Conservation (phyloP, 352 stramenopile species). For the Halophytophthora polymorphica region DNA sequence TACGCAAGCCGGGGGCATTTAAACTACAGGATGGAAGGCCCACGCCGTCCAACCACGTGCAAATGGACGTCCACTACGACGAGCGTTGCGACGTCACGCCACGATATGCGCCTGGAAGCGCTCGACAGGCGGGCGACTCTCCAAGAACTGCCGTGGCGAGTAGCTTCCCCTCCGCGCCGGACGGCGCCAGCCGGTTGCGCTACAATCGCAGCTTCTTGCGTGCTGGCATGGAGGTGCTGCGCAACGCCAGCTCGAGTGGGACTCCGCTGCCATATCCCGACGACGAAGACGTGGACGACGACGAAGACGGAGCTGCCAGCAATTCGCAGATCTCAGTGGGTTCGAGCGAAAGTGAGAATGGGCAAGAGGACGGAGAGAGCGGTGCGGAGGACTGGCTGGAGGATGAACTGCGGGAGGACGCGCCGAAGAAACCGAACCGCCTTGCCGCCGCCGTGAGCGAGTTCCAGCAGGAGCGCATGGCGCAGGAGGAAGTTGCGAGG, state of each 20-base stretch:
- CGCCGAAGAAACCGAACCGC: conserved; percentile 9
- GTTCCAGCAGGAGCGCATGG: conserved; percentile 17
- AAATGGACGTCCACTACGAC: conserved; percentile 24
- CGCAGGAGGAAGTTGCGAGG: conserved; percentile 8
- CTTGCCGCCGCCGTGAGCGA: conserved; percentile 18
- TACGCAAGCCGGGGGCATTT: conserved; percentile 8
- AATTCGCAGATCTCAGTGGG: neutral
- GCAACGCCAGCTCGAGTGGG: conserved; percentile 15
- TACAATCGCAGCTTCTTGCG: conserved; percentile 59
- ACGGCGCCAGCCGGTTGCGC: conserved; percentile 13
- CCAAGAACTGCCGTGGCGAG: too few relatives aligned
- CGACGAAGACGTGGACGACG: conserved; percentile 11
- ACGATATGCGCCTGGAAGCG: conserved; percentile 4
- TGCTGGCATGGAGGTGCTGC: conserved; percentile 60
- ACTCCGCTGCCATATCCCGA: conserved; percentile 12
- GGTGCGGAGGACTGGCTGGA: conserved; percentile 12
- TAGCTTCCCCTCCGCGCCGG: neutral
- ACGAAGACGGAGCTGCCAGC: neutral
- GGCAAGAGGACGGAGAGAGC: conserved; percentile 13
- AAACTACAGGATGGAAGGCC: conserved; percentile 14
- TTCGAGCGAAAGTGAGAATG: neutral
- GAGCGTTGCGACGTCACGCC: conserved; percentile 21
- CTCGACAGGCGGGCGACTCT: conserved; percentile 1
- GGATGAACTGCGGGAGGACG: neutral
- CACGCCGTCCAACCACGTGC: conserved; percentile 6